phyloP scores from a whole-genome alignment of 1,284 basidiomycete genomes.

The Melampsora occidentalis region DNA sequence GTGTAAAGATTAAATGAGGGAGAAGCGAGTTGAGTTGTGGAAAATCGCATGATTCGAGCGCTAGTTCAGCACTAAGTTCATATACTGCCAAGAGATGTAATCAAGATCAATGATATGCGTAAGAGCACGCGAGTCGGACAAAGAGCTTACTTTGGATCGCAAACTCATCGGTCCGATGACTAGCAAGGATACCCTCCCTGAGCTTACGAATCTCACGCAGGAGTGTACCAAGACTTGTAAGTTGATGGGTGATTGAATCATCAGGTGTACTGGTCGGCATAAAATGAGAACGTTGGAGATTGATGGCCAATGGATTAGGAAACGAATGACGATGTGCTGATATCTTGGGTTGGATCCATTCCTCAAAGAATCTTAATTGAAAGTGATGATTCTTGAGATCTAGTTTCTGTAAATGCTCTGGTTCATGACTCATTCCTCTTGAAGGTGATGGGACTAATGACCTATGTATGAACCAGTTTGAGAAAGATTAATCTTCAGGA shows the following conservation, averaged over 20 bases:
- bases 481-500: too few species aligned
- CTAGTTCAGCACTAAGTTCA: constrained; percentile 38
- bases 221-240: constrained; percentile 6
- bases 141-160: constrained; percentile 28
- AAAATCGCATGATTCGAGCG: constrained; percentile 34
- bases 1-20: constrained; percentile 15
- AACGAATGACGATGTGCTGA: constrained; percentile 8
- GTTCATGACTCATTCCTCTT: constrained; percentile 34
- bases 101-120: not conserved
- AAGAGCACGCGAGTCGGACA: not conserved
- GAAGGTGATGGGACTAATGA: constrained; percentile 39
- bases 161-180: constrained; percentile 23
- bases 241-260: constrained; percentile 1
- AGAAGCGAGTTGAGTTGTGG: constrained; percentile 24
- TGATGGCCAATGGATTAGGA: constrained; percentile 9
- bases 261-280: not conserved
- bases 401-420: too few species aligned
- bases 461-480: not conserved
- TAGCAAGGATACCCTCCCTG: constrained; percentile 37
- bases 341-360: too few species aligned
- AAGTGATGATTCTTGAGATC: too few species aligned
- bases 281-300: not conserved
- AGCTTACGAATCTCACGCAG: constrained; percentile 33
- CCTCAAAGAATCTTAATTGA: constrained; percentile 21
- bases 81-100: constrained; percentile 12